phyloP scores from a whole-genome alignment of 305 asterid species.

The Coffea humblotiana region DNA sequence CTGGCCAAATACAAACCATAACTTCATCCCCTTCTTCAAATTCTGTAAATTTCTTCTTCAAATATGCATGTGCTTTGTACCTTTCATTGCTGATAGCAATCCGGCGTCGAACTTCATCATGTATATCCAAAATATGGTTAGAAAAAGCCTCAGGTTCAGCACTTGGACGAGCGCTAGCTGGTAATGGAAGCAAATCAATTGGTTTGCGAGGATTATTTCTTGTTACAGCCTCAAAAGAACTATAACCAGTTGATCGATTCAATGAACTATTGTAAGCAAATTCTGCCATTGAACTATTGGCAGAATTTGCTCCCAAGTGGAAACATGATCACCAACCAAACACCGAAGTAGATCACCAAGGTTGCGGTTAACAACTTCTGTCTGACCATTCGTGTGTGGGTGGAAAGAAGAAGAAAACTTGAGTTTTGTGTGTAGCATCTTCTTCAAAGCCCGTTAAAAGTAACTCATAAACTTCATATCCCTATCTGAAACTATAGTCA shows the following conservation, averaged over 20 bases:
- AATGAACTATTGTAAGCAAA: constrained; percentile 14
- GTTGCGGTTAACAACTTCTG: constrained; percentile 5
- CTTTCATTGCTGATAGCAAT: constrained; percentile 1
- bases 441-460: constrained; percentile 8
- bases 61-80: constrained; percentile 8
- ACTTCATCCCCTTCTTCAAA: constrained; percentile 13
- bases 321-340: background rate
- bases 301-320: background rate
- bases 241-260: background rate
- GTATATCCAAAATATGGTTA: constrained; percentile 4
- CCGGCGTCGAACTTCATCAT: constrained; percentile 6
- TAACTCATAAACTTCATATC: constrained; percentile 13
- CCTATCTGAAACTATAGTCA: constrained; percentile 7
- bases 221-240: constrained; percentile 15
- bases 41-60: background rate
- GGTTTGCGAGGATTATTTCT: constrained; percentile 2
- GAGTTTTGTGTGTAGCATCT: background rate
- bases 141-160: constrained; percentile 2
- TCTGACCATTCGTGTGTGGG: background rate
- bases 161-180: constrained; percentile 2
- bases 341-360: background rate
- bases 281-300: background rate
- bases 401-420: constrained; percentile 11
- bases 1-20: constrained; percentile 2
- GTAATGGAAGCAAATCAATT: constrained; percentile 15